phyloP scores from a whole-genome alignment of 352 stramenopile species.

The Globisporangium orthogonon region DNA sequence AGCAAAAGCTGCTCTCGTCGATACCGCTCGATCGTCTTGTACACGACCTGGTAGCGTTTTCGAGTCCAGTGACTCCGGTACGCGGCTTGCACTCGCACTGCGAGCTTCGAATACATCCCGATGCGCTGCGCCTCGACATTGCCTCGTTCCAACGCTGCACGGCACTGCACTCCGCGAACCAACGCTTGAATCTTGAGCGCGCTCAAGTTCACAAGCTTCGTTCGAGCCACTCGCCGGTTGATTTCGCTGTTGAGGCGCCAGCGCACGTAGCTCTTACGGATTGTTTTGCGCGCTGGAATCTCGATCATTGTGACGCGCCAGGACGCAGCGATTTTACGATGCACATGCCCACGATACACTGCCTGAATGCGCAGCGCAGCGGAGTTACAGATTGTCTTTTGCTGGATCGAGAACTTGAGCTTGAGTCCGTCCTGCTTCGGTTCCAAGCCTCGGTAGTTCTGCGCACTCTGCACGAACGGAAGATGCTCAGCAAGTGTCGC shows the following conservation, averaged over 20 bases:
- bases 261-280: constrained; percentile 42
- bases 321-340: constrained; percentile 32
- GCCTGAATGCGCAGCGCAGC: constrained; percentile 67
- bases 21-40: constrained; percentile 59
- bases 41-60: constrained; percentile 39
- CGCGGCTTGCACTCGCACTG: constrained; percentile 45
- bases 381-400: constrained; percentile 68
- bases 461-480: constrained; percentile 53
- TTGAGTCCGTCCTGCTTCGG: constrained; percentile 38
- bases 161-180: constrained; percentile 40
- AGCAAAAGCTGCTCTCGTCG: constrained; percentile 41
- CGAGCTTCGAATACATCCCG: constrained; percentile 27
- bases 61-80: constrained; percentile 61
- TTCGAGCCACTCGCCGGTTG: constrained; percentile 20
- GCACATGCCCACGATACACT: constrained; percentile 48
- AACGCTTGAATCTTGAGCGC: constrained; percentile 55
- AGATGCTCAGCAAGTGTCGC: constrained; percentile 60
- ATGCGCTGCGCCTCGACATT: constrained; percentile 30
- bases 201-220: constrained; percentile 24
- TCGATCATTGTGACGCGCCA: constrained; percentile 59
- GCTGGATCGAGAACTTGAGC: constrained; percentile 67
- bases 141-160: constrained; percentile 20
- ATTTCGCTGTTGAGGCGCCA: constrained; percentile 43
- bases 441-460: constrained; percentile 52
- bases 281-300: constrained; percentile 33